Evolutionary conservation across 768 basidiomycete species (phyloP).

Genomic region (Amanita exitialis): DNA sequence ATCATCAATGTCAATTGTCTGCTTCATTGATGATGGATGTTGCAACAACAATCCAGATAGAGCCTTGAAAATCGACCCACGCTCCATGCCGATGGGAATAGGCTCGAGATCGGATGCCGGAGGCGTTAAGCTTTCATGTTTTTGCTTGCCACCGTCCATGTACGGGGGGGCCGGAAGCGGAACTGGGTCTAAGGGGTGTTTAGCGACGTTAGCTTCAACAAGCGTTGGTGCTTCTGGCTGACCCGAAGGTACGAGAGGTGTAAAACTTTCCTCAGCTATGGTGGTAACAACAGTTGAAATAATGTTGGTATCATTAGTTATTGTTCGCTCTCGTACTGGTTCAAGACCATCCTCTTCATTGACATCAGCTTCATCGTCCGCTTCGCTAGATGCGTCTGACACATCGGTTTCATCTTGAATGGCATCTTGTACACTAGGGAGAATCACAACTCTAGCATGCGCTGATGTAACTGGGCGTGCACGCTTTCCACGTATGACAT

Average conservation of each 20-base stretch:
- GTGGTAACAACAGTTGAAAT: slow-evolving; percentile 6
- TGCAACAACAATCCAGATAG: slow-evolving; percentile 77
- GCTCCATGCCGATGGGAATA: slow-evolving; percentile 39
- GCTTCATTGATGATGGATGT: slow-evolving; percentile 31
- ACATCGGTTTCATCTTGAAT: slow-evolving; percentile 76
- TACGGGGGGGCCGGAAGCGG: slow-evolving; percentile 54
- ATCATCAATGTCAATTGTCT: slow-evolving; percentile 54
- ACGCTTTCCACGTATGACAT: slow-evolving; percentile 77
- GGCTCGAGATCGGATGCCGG: slow-evolving; percentile 46
- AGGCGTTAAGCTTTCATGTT: slow-evolving; percentile 31
- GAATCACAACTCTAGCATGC: slow-evolving; percentile 77
- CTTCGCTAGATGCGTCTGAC: slow-evolving; percentile 53
- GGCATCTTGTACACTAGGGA: slow-evolving; percentile 86
- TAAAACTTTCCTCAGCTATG: slow-evolving; percentile 17
- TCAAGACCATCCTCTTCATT: slow-evolving; percentile 29
- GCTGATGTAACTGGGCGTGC: slow-evolving; percentile 88
- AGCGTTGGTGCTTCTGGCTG: slow-evolving; percentile 8
- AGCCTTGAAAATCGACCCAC: slow-evolving; percentile 73
- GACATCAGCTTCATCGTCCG: slow-evolving; percentile 45
- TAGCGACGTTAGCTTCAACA: slow-evolving; percentile 7
- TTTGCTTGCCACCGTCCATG: slow-evolving; percentile 26
- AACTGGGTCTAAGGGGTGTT: slow-evolving; percentile 17
- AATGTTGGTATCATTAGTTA: slow-evolving; percentile 16
- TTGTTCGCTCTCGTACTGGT: slow-evolving; percentile 16
- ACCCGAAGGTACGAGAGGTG: slow-evolving; percentile 7